A percentile compares a stretch with the other conserved stretches of the same genome.
phyloP scores from a whole-genome alignment of 1,284 basidiomycete genomes.

The Anthracocystis setariae region DNA sequence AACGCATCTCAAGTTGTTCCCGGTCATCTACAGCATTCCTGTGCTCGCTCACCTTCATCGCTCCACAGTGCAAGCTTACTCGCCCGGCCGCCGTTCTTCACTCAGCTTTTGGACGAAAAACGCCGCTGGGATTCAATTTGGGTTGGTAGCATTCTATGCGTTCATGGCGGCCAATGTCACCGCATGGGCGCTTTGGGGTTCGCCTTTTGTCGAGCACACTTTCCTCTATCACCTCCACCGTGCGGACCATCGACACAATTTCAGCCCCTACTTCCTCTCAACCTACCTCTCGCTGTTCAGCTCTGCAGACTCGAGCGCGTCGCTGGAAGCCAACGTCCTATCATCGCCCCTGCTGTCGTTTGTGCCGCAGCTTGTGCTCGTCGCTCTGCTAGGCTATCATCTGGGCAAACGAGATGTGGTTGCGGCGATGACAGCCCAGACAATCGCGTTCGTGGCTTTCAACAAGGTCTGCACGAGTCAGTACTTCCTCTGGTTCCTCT shows the following conservation, averaged over 20 bases:
- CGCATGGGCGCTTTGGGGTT: slow-evolving; percentile 77
- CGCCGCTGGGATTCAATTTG: slow-evolving; percentile 76
- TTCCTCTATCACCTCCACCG: slow-evolving; percentile 92
- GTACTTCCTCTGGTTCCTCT: slow-evolving; percentile 98
- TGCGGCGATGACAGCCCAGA: slow-evolving; percentile 91
- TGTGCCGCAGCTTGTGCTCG: slow-evolving; percentile 78
- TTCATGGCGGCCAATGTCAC: slow-evolving; percentile 76
- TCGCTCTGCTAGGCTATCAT: slow-evolving; percentile 77
- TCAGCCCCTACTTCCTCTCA: slow-evolving; percentile 94
- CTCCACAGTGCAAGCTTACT: slow-evolving; percentile 39
- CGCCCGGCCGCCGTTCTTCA: slow-evolving; percentile 19
- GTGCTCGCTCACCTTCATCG: slow-evolving; percentile 75
- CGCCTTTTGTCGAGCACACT: slow-evolving; percentile 88
- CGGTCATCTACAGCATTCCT: slow-evolving; percentile 85
- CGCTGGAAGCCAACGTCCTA: slow-evolving; percentile 15
- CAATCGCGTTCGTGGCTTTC: slow-evolving; percentile 87
- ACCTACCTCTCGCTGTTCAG: slow-evolving; percentile 76
- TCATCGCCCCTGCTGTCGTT: slow-evolving; percentile 60
- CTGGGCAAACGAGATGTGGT: slow-evolving; percentile 75
- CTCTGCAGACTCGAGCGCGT: neutral
- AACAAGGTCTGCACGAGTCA: slow-evolving; percentile 98
- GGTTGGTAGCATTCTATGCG: slow-evolving; percentile 75
- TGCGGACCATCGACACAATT: slow-evolving; percentile 96
- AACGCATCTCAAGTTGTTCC: slow-evolving; percentile 73
- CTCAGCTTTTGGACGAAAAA: slow-evolving; percentile 37